A percentile compares a stretch with the other conserved stretches of the same genome.
phyloP scores from a whole-genome alignment of 805 yeast genomes.

The Wickerhamiella parazyma region DNA sequence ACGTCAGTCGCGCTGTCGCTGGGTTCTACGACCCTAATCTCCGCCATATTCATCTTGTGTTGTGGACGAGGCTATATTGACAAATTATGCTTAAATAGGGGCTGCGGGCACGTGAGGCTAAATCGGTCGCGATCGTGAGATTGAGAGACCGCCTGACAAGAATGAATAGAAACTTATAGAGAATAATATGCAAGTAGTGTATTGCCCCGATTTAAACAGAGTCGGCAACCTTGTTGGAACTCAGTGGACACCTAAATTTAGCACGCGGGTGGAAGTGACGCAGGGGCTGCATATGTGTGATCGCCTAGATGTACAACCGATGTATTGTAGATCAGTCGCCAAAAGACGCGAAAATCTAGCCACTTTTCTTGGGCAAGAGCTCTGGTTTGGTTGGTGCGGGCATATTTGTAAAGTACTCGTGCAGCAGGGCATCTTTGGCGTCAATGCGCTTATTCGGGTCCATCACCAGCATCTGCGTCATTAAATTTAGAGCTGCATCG shows the following conservation, averaged over 20 bases:
- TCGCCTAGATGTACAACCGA: background rate
- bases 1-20: background rate
- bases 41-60: background rate
- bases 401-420: conserved; percentile 53
- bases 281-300: background rate
- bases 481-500: conserved; percentile 62
- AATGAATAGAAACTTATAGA: no score
- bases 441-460: conserved; percentile 66
- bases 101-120: background rate
- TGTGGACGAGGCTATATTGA: background rate
- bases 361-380: conserved; percentile 38
- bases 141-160: no score
- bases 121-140: background rate
- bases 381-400: conserved; percentile 63
- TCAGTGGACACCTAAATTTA: no score
- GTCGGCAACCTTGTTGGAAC: no score
- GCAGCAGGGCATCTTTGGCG: conserved; percentile 47
- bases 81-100: background rate
- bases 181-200: no score
- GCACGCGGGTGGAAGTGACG: no score
- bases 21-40: background rate
- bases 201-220: no score
- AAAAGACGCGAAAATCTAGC: background rate
- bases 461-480: conserved; percentile 57
- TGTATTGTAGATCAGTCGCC: background rate